Evolutionary conservation across 2,329 filamentous ascomycete genomes (phyloP).

Genomic region (Nigrospora sphaerica): DNA sequence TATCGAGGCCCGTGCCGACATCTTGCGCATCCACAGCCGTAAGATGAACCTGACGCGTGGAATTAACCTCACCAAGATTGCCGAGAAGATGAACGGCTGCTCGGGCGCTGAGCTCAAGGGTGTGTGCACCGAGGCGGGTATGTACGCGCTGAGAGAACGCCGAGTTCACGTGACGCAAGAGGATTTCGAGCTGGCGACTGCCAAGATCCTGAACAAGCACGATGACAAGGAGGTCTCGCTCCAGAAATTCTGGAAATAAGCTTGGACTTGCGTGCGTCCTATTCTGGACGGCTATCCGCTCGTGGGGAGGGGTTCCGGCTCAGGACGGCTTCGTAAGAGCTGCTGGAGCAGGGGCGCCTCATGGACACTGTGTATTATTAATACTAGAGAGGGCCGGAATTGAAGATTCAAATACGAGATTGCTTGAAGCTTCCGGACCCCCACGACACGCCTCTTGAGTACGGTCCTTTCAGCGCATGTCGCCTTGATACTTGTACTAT

Average conservation of each 20-base stretch:
- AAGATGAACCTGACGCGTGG: constrained; percentile 98
- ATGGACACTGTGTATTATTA: too few relatives aligned
- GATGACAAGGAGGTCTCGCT: constrained; percentile 95
- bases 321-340: too few relatives aligned
- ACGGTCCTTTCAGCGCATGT: too few relatives aligned
- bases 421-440: too few relatives aligned
- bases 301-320: too few relatives aligned
- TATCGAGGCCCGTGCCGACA: constrained; percentile 93
- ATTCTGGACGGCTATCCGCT: too few relatives aligned
- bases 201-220: constrained; percentile 99
- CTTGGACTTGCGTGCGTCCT: neutral
- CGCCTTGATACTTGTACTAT: too few relatives aligned
- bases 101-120: constrained; percentile 97
- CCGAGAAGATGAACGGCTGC: constrained; percentile 99
- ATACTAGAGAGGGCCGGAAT: too few relatives aligned
- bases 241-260: constrained; percentile 77
- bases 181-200: constrained; percentile 96
- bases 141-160: constrained; percentile 93
- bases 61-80: constrained; percentile 96
- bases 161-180: constrained; percentile 98
- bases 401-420: too few relatives aligned
- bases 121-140: constrained; percentile 96
- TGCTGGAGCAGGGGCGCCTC: too few relatives aligned
- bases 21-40: constrained; percentile 92
- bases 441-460: too few relatives aligned